Percentiles rank a stretch among this genome's conserved stretches.
phyloP scores from a whole-genome alignment of 2,329 filamentous ascomycete species.

The Colletotrichum theobromicola region DNA sequence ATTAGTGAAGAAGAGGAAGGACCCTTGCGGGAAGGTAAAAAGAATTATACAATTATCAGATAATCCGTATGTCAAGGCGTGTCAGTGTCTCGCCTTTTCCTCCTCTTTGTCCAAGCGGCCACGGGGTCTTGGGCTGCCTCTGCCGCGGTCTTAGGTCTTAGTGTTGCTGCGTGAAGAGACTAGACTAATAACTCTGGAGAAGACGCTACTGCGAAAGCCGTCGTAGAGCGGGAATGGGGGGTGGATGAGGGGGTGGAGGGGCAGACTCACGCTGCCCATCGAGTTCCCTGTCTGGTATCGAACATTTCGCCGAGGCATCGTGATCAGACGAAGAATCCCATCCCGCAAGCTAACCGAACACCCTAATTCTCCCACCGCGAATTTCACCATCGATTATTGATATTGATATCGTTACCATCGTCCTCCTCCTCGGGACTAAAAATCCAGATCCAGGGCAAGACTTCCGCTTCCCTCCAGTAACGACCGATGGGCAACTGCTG shows the following conservation, averaged over 20 bases:
- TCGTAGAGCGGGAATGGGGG: background rate
- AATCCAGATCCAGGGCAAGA: background rate
- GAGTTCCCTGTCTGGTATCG: constrained; percentile 5
- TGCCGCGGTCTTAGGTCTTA: background rate
- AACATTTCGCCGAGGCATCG: background rate
- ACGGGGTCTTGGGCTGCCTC: background rate
- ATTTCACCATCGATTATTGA: background rate
- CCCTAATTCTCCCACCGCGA: background rate
- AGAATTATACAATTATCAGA: background rate
- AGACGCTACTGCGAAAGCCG: background rate
- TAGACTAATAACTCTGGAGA: no score
- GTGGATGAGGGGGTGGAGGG: background rate
- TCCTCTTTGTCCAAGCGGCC: background rate
- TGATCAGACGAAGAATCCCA: constrained; percentile 12
- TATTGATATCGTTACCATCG: background rate
- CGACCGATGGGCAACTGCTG: background rate
- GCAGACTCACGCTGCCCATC: constrained; percentile 7
- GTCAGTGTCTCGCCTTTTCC: background rate
- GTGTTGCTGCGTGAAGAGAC: background rate
- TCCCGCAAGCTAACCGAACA: background rate
- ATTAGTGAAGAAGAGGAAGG: background rate
- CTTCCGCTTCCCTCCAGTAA: background rate
- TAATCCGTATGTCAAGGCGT: background rate
- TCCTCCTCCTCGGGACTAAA: background rate
- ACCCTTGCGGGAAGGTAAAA: background rate